phyloP scores from a whole-genome alignment of 2,329 filamentous ascomycete genomes.

The Scedosporium minutisporum region DNA sequence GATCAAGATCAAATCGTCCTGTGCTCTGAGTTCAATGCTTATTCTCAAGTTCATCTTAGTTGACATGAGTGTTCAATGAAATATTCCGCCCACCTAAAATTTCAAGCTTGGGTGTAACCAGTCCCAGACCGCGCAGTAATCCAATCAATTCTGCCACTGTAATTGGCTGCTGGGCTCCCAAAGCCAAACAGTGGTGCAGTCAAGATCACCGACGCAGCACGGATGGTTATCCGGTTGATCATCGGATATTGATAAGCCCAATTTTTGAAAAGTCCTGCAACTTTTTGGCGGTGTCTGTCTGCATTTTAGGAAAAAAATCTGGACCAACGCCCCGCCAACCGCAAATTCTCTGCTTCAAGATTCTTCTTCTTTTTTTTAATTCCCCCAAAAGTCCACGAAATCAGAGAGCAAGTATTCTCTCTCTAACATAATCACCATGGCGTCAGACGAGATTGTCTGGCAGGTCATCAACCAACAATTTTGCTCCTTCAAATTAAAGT shows the following conservation, averaged over 20 bases:
- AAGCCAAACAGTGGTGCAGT: background rate
- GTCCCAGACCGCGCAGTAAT: background rate
- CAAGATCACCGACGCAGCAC: background rate
- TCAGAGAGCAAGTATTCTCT: background rate
- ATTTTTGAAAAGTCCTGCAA: background rate
- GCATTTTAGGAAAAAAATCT: background rate
- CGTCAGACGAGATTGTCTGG: slow-evolving; percentile 96
- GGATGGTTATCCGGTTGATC: background rate
- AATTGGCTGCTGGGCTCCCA: background rate
- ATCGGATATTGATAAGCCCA: slow-evolving; percentile 5
- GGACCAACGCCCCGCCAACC: slow-evolving; percentile 4
- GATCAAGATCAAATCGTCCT: background rate
- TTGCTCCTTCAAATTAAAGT: slow-evolving; percentile 93
- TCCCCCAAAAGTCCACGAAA: background rate
- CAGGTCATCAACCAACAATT: slow-evolving; percentile 92
- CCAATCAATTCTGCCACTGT: background rate
- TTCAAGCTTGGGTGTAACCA: background rate
- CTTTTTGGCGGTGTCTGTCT: slow-evolving; percentile 1
- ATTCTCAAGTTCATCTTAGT: background rate
- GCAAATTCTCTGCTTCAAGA: background rate
- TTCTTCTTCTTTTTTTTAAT: background rate
- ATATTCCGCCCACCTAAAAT: too few species aligned
- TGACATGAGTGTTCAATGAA: too few species aligned
- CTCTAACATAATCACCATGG: slow-evolving; percentile 41
- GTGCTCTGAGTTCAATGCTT: background rate